These are phyloP conservation scores for Stemphylium beticola DNA, from an alignment of 2,329 filamentous ascomycete species.

Conservation along the genomic window DNA sequence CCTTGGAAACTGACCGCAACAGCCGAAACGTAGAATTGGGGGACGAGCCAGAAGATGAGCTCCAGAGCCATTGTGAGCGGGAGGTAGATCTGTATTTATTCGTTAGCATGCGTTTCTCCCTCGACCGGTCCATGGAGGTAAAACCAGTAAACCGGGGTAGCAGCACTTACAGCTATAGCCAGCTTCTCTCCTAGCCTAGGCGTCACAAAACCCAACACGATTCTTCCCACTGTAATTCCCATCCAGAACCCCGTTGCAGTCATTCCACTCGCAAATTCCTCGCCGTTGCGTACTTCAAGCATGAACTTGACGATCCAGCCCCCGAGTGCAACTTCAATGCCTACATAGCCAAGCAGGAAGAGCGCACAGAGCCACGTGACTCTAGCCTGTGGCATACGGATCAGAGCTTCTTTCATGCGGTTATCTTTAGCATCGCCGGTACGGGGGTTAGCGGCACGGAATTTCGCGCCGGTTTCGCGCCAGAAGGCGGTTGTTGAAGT, in stretches of 20 bases:
- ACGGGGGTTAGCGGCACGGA: conserved; percentile 59
- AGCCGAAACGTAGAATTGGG: conserved; percentile 74
- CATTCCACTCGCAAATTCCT: conserved; percentile 74
- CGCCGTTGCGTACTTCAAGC: conserved; percentile 74
- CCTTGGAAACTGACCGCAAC: conserved; percentile 75
- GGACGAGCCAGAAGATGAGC: conserved; percentile 81
- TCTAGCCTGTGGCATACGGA: conserved; percentile 52
- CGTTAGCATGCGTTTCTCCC: too few species aligned
- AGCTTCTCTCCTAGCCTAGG: conserved; percentile 73
- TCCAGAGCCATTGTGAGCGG: conserved; percentile 67
- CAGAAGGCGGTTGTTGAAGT: conserved; percentile 66
- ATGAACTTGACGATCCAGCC: conserved; percentile 86
- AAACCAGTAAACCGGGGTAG: too few species aligned
- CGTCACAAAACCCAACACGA: conserved; percentile 78
- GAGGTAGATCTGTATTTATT: conserved; percentile 63
- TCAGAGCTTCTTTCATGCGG: conserved; percentile 59
- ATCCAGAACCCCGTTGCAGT: conserved; percentile 84
- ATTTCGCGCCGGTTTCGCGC: conserved; percentile 63
- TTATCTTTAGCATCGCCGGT: conserved; percentile 55
- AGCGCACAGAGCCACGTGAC: conserved; percentile 75
- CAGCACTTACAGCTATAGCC: conserved; percentile 52
- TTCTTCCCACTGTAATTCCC: conserved; percentile 75
- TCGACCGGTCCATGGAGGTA: too few species aligned
- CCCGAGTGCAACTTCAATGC: conserved; percentile 75
- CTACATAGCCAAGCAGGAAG: conserved; percentile 81